Percentiles rank a stretch among this genome's conserved stretches.
Evolutionary conservation across 768 basidiomycete genomes (phyloP).

Genomic region (Lepiota subincarnata): DNA sequence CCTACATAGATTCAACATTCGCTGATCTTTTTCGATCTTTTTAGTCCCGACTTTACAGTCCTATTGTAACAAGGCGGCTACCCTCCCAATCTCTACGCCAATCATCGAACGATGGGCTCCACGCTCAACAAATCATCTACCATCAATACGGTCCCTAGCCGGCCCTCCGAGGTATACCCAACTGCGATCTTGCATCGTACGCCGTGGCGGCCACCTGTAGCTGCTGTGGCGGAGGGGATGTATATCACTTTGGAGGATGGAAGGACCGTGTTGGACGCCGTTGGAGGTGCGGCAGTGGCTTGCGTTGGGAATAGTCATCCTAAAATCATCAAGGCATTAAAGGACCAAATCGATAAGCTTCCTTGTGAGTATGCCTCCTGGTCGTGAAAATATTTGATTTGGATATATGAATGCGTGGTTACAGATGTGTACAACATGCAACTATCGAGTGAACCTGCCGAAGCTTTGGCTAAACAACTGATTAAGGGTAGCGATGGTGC

Average conservation of each 20-base stretch:
- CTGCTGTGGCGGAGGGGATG: constrained; percentile 59
- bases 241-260: constrained; percentile 74
- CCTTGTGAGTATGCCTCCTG: constrained; percentile 49
- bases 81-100: neutral
- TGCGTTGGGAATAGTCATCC: constrained; percentile 76
- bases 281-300: constrained; percentile 83
- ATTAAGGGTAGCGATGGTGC: constrained; percentile 67
- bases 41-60: too few relatives aligned
- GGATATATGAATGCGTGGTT: neutral
- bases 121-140: neutral
- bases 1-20: too few relatives aligned
- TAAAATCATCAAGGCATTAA: constrained; percentile 66
- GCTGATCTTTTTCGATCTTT: too few relatives aligned
- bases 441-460: constrained; percentile 75
- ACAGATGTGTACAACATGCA: constrained; percentile 88
- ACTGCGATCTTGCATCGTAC: constrained; percentile 58
- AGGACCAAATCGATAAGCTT: constrained; percentile 75
- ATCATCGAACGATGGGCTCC: neutral
- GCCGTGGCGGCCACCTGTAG: constrained; percentile 71
- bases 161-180: neutral
- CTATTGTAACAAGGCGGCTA: too few relatives aligned
- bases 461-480: constrained; percentile 66
- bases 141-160: constrained; percentile 5
- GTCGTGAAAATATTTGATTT: neutral
- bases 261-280: constrained; percentile 64